Percentiles rank a stretch among this genome's conserved stretches.
Evolutionary conservation across 805 yeast genomes (phyloP).

Genomic region (Candida caryicola): DNA sequence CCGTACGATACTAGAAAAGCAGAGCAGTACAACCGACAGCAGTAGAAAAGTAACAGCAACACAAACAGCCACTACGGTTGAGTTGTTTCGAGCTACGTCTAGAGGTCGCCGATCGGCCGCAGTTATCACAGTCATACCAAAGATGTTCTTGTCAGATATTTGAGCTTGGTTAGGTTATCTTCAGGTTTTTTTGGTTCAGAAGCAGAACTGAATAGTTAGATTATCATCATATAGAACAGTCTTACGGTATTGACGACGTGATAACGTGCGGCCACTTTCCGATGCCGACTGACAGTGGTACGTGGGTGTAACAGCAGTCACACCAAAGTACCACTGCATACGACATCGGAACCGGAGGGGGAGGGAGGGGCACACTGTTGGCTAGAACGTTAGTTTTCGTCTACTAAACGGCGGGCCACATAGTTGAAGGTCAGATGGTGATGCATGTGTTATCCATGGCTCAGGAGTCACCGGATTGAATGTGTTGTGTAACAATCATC

Average conservation of each 20-base stretch:
- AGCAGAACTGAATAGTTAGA: constrained; percentile 86
- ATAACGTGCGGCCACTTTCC: too few relatives aligned
- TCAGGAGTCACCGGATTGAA: constrained; percentile 59
- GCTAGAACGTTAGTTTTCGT: constrained; percentile 2
- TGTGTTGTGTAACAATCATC: constrained; percentile 18
- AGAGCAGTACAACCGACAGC: neutral
- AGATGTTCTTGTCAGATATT: constrained; percentile 32
- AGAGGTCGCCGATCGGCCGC: too few relatives aligned
- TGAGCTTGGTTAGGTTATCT: constrained; percentile 75
- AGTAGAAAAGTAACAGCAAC: too few relatives aligned
- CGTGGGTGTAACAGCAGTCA: constrained; percentile 6
- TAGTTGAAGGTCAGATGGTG: constrained; percentile 76
- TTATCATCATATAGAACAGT: constrained; percentile 58
- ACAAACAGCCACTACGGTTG: too few relatives aligned
- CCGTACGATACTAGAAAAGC: too few relatives aligned
- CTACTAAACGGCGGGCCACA: neutral
- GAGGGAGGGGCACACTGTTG: neutral
- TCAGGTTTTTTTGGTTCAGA: constrained; percentile 76
- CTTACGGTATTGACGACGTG: neutral
- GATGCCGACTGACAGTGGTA: too few relatives aligned
- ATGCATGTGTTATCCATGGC: constrained; percentile 91
- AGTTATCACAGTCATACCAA: neutral
- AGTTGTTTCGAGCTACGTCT: too few relatives aligned
- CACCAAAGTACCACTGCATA: neutral
- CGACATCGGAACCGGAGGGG: too few relatives aligned